Percentiles rank a stretch among this genome's conserved stretches.
Evolutionary conservation across 1,139 yeast species (phyloP).

Genomic region (Geotrichum armillariae): DNA sequence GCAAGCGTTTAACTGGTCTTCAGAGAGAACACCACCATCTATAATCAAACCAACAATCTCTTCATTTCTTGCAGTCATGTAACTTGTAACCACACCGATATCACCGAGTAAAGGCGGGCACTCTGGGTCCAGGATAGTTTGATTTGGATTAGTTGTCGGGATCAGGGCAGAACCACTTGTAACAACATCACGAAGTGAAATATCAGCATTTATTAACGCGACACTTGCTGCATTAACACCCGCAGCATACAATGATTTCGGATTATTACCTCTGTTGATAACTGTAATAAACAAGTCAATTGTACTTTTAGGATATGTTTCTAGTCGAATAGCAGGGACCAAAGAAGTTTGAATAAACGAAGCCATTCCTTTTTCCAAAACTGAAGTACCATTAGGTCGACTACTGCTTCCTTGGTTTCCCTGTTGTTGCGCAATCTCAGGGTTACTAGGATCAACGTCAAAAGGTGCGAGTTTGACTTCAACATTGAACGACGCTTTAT

Average conservation of each 20-base stretch:
- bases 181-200: constrained; percentile 75
- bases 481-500: constrained; percentile 67
- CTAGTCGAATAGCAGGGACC: constrained; percentile 61
- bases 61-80: constrained; percentile 54
- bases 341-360: constrained; percentile 60
- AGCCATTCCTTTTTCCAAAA: constrained; percentile 52
- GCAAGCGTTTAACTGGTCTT: constrained; percentile 24
- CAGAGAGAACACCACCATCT: constrained; percentile 31
- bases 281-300: constrained; percentile 78
- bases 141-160: constrained; percentile 6
- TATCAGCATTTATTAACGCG: constrained; percentile 81
- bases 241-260: constrained; percentile 41
- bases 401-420: constrained; percentile 25
- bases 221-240: constrained; percentile 61
- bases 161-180: constrained; percentile 57
- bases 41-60: constrained; percentile 58
- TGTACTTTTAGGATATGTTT: constrained; percentile 84
- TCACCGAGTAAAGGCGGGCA: constrained; percentile 28
- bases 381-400: constrained; percentile 35
- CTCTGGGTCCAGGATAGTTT: constrained; percentile 25
- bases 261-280: constrained; percentile 48
- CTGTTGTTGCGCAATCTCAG: constrained; percentile 22
- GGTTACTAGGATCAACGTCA: constrained; percentile 31
- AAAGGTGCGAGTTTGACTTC: constrained; percentile 62
- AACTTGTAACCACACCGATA: constrained; percentile 49